Percentiles rank a stretch among this genome's conserved stretches.
phyloP scores from a whole-genome alignment of 164 flowering plant genomes.

The Chimonanthus salicifolius region DNA sequence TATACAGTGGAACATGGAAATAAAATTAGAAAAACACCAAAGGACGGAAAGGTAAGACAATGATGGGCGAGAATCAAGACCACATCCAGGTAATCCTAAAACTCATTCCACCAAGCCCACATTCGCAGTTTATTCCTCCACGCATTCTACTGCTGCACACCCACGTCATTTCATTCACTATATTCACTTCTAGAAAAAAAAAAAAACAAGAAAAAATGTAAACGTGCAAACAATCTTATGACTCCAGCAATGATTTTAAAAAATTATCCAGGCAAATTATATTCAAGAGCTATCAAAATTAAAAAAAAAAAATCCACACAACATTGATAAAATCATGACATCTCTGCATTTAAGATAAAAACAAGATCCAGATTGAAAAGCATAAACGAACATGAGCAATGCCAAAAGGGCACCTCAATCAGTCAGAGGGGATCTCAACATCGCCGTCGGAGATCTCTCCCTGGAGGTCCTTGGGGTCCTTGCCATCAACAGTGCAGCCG shows the following conservation, averaged over 20 bases:
- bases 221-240: too few species aligned
- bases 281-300: neutral
- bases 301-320: neutral
- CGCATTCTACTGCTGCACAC: neutral
- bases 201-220: too few species aligned
- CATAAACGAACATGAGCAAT: neutral
- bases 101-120: too few species aligned
- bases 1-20: too few species aligned
- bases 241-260: too few species aligned
- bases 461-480: slow-evolving; percentile 75
- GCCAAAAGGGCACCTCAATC: slow-evolving; percentile 8
- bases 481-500: slow-evolving; percentile 79
- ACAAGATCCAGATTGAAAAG: neutral
- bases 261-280: neutral
- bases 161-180: too few species aligned
- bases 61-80: too few species aligned
- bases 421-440: slow-evolving; percentile 56
- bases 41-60: too few species aligned
- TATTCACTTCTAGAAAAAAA: too few species aligned
- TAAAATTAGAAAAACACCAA: too few species aligned
- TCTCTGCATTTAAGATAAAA: neutral
- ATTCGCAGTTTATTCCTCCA: too few species aligned
- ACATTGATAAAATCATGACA: neutral
- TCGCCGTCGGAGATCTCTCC: slow-evolving; percentile 67
- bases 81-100: too few species aligned